phyloP scores from a whole-genome alignment of 768 basidiomycete genomes.

The Pisolithus sp. region DNA sequence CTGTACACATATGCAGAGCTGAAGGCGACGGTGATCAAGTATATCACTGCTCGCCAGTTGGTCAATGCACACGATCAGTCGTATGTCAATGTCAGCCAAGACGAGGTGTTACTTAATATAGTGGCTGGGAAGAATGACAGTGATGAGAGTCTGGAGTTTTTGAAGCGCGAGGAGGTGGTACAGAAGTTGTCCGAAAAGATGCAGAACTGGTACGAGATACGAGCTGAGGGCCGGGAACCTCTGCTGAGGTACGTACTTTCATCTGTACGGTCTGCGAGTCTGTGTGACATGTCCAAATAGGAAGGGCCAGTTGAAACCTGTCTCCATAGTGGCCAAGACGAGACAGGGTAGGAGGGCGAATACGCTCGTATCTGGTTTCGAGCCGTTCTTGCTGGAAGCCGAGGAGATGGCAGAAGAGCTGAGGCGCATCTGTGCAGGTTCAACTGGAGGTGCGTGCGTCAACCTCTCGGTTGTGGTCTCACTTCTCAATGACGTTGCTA shows the following conservation, averaged over 20 bases:
- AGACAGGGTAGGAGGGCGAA: slow-evolving; percentile 75
- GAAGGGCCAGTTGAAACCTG: slow-evolving; percentile 70
- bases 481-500: neutral
- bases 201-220: slow-evolving; percentile 73
- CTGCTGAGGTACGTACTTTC: slow-evolving; percentile 49
- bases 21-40: slow-evolving; percentile 50
- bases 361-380: slow-evolving; percentile 75
- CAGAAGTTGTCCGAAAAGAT: slow-evolving; percentile 53
- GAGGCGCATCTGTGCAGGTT: slow-evolving; percentile 67
- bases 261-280: neutral
- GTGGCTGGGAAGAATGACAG: slow-evolving; percentile 30
- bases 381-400: slow-evolving; percentile 63
- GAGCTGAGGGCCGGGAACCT: slow-evolving; percentile 46
- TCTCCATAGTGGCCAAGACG: slow-evolving; percentile 62
- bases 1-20: slow-evolving; percentile 56
- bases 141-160: slow-evolving; percentile 38
- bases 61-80: slow-evolving; percentile 61
- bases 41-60: slow-evolving; percentile 55
- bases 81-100: slow-evolving; percentile 55
- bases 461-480: neutral
- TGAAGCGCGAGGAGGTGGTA: slow-evolving; percentile 61
- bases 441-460: slow-evolving; percentile 58
- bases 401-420: slow-evolving; percentile 77
- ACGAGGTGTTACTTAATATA: slow-evolving; percentile 36
- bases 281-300: slow-evolving; percentile 31